Evolutionary conservation across 78 protist genomes (phyloP), one percentile per base, ranked within the genome.

Genomic region (Blattamonas nauphoetae): DNA sequence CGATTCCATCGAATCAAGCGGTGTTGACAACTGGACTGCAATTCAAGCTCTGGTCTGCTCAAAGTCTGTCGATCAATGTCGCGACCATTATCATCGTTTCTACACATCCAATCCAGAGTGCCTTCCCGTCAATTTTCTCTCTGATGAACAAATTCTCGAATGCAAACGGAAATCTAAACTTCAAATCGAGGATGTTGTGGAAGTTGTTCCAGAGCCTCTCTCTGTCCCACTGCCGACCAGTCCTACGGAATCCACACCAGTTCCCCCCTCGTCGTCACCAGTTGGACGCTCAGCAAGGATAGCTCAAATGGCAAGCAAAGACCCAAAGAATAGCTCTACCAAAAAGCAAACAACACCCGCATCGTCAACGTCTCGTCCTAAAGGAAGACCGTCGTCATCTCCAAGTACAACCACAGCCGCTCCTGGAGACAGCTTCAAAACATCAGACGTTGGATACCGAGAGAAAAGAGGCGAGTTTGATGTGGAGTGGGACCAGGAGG

Each of bases 21-120:
- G 86, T 84, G 5, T 84, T 46, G 45, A 55, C 3, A 84, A 84
- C 38, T 84, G 86, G 86, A 41, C 45, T 41, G 44, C 38, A 3
- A 55, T 55, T 55, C 71, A 55, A 55, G 71, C 11, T 29, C 38
- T 55, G 11, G 71, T 55, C 21, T 11, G 38, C 21, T 55, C 71
- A 55, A 55, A 55, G 21, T 29, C 71, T 55, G 71, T 29, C 11
- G 38, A 55, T 29, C 38, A 55, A 55, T 55, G 71, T 21, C 11
- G 71, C 38, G 38, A 21, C 71, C 71, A 55, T 55, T 55, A 55
- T 55, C 71, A 55, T 55, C 38, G 21, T 29, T 55, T 29, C 21
- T 55, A 55, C 21, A 29, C 38, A 11, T 11, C 71, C 11, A 55
- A 11, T 29, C 11, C 71, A 55, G 71, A 55, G 11, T 21, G 11